Base-by-base conservation (phyloP, 345 rosid genomes). In the Melastoma malabathricum region DNA sequence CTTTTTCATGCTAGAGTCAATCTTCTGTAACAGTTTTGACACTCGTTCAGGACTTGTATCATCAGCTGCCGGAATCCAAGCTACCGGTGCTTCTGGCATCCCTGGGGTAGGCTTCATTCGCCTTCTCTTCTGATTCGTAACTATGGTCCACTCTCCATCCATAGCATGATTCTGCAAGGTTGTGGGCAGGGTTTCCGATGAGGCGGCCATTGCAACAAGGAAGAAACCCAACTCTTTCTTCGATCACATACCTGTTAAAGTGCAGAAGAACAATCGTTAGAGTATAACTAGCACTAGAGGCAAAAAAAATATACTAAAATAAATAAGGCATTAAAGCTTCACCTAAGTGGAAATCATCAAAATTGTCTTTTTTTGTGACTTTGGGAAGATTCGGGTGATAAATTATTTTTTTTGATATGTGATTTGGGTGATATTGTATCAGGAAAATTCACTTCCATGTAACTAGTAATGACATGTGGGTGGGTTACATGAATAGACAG, bases 131-230 rank as follows among this genome's bases (percentile, higher is more conserved):
- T 73, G 76, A 49, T 77, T 82, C 54, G 67, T 59, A 54, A 90
- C 98, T 46, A 82, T 57, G n/a, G 75, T 78, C 98, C 96, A 92
- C 19, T 80, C 95, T 55, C 65, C 93, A 20, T 75, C 66, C 47
- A 18, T 25, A 34, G 54, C 43, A 52, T 18, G 22, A 47, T 48
- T 73, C 22, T 72, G 75, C 60, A 47, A 54, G 7, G 51, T 31
- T 4, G 38, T 29, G 38, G 38, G 2, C n/a, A 58, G 54, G 31
- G 50, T 51, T 66, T 76, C 65, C 0, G 69, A 69, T 54, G 86
- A 64, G 41, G 83, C 50, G 46, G 66, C 65, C 86, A 82, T 81
- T 29, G 2, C 38, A 29, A 29, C 38, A 29, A 29, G 38, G 9
- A 29, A 29, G 1, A 29, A 29, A 29, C 3, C 6, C 38, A 29